phyloP scores from a whole-genome alignment of 2,329 filamentous ascomycete species.

The Paramyrothecium roridum region DNA sequence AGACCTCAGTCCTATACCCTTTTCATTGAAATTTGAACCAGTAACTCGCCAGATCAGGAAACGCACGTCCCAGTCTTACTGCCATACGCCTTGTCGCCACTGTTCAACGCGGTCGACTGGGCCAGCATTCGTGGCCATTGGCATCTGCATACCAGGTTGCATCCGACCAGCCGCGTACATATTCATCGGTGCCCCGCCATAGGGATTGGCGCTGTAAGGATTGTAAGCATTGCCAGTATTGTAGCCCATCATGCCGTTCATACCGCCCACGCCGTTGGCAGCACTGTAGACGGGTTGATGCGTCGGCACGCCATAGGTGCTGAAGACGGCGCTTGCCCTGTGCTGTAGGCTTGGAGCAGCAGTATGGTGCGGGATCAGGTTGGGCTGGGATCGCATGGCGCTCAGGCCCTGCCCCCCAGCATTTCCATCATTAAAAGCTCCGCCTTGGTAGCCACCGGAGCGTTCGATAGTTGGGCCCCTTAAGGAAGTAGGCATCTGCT shows the following conservation, averaged over 20 bases:
- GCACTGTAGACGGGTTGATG: conserved; percentile 18
- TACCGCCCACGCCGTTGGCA: conserved; percentile 8
- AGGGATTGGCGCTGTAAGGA: conserved; percentile 12
- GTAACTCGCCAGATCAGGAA: no score
- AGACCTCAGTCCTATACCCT: no score
- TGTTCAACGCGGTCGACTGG: conserved; percentile 35
- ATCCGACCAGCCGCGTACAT: conserved; percentile 25
- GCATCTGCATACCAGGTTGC: conserved; percentile 20
- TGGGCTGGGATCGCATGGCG: conserved; percentile 20
- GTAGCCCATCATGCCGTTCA: conserved; percentile 14
- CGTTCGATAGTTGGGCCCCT: conserved; percentile 23
- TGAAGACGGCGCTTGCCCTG: conserved; percentile 26
- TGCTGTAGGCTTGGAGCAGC: conserved; percentile 17
- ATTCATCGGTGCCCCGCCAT: conserved; percentile 15
- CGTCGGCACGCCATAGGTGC: conserved; percentile 22
- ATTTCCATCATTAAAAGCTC: conserved; percentile 52
- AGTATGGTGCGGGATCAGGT: conserved; percentile 20
- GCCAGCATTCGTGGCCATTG: conserved; percentile 18
- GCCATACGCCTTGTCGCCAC: conserved; percentile 39
- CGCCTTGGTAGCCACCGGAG: conserved; percentile 46
- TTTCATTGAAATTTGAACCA: background rate
- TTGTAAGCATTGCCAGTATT: conserved; percentile 3
- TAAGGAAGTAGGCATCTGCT: conserved; percentile 45
- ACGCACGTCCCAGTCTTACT: conserved; percentile 12
- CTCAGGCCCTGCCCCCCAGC: conserved; percentile 31